Base-by-base conservation (phyloP, 257 asterid species). In the Euphrasia confusa region DNA sequence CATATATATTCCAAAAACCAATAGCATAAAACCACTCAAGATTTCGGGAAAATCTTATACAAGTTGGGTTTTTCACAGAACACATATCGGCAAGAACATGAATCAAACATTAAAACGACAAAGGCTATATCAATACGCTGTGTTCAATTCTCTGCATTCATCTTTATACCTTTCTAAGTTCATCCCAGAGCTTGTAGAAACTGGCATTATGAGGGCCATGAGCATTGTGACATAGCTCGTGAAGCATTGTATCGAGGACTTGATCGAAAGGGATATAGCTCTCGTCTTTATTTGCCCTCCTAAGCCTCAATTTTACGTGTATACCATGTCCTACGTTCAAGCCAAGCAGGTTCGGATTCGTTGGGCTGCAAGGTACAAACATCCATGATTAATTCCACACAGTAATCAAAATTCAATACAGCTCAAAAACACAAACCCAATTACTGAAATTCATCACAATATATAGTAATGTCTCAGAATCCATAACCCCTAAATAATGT, bases 101-200 rank as follows among this genome's bases (percentile, higher is more conserved):
- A 47, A 63, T 7, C 37, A 53, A 53, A 60, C 42, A 37, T 68
- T 50, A 60, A n/a, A 48, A 50, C 11, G 61, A 59, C 47, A 39
- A 54, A 33, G 7, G 39, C 4, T 58, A 39, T 40, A 40, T 60
- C 44, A 61, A 30, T 30, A 30, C 5, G 0, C 4, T 3, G 4
- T 30, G 4, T 30, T 30, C 5, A 30, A 30, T 30, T 30, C 33
- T 30, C 33, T 30, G 33, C 5, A 30, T 4, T 30, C 33, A 30
- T 30, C 13, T 44, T 60, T 37, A 55, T 72, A 89, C 98, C 95
- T 89, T 86, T 37, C 99, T 74, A 68, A 89, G 66, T 54, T 92
- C 94, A 74, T 92, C 97, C 99, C 97, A 89, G 27, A 92, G 96
- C 76, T 81, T 84, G 85, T 89, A 92, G 83, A 92, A 89, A 68